Evolutionary conservation across 306 rosid genomes (phyloP).

Genomic region (Rubus idaeus): DNA sequence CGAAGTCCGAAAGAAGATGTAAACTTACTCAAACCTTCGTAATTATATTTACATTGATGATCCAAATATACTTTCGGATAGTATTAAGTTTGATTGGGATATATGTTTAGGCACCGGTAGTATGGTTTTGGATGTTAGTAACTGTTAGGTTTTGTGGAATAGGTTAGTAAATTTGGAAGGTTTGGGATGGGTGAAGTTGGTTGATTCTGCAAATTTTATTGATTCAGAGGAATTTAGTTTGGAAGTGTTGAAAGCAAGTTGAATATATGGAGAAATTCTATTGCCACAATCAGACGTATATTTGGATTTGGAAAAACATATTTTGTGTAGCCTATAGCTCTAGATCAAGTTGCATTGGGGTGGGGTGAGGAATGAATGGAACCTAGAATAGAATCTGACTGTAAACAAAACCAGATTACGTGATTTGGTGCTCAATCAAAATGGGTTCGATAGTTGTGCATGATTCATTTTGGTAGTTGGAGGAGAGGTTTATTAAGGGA

Average conservation of each 20-base stretch:
- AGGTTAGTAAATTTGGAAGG: background rate
- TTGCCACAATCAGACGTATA: background rate
- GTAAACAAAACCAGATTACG: background rate
- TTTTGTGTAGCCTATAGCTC: background rate
- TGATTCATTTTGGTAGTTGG: background rate
- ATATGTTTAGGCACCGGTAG: background rate
- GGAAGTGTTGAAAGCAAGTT: background rate
- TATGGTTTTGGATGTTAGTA: background rate
- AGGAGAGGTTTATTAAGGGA: background rate
- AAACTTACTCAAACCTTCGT: slow-evolving; percentile 16
- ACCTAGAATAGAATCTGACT: background rate
- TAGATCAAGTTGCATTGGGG: background rate
- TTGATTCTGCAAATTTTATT: background rate
- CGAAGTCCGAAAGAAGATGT: slow-evolving; percentile 93
- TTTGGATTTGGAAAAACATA: background rate
- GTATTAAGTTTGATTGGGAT: background rate
- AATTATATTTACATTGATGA: background rate
- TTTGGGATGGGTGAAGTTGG: background rate
- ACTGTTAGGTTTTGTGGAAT: background rate
- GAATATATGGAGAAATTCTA: background rate
- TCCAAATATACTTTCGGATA: background rate
- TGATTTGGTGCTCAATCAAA: background rate
- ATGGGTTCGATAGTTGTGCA: background rate
- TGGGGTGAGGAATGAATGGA: background rate
- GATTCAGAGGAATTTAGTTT: background rate